These are phyloP conservation scores for Solanum hybrid DNA, from an alignment of 305 asterid genomes.

Conservation along the genomic window DNA sequence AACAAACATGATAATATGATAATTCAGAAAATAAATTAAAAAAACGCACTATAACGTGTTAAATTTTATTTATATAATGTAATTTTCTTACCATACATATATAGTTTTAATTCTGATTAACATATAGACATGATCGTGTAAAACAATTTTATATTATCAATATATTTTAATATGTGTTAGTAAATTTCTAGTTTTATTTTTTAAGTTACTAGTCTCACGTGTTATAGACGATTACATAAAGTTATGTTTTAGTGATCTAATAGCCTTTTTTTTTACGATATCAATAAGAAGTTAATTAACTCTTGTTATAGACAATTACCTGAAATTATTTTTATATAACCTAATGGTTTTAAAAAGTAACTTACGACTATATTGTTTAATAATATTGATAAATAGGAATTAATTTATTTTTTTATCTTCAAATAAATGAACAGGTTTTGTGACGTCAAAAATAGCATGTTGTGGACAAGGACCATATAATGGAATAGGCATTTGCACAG, in stretches of 20 bases:
- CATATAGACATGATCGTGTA: background rate
- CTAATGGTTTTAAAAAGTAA: background rate
- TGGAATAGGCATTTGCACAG: conserved; percentile 38
- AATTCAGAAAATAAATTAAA: background rate
- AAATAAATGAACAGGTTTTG: conserved; percentile 20
- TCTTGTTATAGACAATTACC: background rate
- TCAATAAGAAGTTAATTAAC: background rate
- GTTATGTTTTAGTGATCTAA: background rate
- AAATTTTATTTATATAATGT: background rate
- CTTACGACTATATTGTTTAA: background rate
- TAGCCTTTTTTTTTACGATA: background rate
- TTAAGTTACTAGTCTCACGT: background rate
- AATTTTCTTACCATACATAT: too few relatives aligned
- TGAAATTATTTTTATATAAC: background rate
- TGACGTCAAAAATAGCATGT: conserved; percentile 39
- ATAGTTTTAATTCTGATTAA: background rate
- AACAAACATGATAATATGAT: background rate
- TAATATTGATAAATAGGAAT: background rate
- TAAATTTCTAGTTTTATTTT: background rate
- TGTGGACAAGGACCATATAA: conserved; percentile 51
- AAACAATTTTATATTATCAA: background rate
- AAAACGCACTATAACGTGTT: background rate
- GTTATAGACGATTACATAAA: background rate
- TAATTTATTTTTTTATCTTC: background rate
- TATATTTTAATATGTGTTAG: background rate